These are phyloP conservation scores for Rhizopogon salebrosus DNA, from an alignment of 768 basidiomycete species.

Conservation along the genomic window DNA sequence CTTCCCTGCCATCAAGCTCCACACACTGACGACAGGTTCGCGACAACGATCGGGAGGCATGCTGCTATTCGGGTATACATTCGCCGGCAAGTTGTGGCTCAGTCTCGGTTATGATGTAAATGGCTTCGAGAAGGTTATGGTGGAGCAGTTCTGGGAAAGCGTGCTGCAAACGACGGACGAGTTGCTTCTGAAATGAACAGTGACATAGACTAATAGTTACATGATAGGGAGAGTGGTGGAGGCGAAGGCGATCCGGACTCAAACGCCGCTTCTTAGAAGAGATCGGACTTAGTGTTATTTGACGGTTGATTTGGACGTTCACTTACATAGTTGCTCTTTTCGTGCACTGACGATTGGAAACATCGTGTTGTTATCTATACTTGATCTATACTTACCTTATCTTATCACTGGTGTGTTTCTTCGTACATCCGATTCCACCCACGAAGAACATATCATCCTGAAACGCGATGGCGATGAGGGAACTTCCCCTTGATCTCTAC, in stretches of 20 bases:
- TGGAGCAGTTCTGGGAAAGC: slow-evolving; percentile 65
- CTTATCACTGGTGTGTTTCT: neutral
- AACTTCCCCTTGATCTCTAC: slow-evolving; percentile 32
- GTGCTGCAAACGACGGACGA: slow-evolving; percentile 51
- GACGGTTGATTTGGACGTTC: neutral
- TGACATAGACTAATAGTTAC: neutral
- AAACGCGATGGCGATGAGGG: slow-evolving; percentile 14
- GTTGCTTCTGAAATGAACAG: slow-evolving; percentile 35
- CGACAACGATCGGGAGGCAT: slow-evolving; percentile 75
- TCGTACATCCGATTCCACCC: too few relatives aligned
- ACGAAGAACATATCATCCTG: too few relatives aligned
- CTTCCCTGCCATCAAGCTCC: slow-evolving; percentile 55
- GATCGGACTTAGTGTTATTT: too few relatives aligned
- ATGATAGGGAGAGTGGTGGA: neutral
- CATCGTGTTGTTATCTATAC: neutral
- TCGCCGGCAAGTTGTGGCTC: slow-evolving; percentile 70
- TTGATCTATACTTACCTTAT: neutral
- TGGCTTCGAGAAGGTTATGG: slow-evolving; percentile 58
- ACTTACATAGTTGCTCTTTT: neutral
- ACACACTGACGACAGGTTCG: slow-evolving; percentile 78
- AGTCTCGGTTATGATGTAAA: slow-evolving; percentile 78
- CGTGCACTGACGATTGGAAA: neutral
- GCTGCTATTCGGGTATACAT: slow-evolving; percentile 80
- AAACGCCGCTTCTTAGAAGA: neutral
- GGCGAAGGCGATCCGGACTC: neutral